Percentiles rank a stretch among this genome's conserved stretches.
Evolutionary conservation across 306 rosid species (phyloP).

Genomic region (Quercus cerris): DNA sequence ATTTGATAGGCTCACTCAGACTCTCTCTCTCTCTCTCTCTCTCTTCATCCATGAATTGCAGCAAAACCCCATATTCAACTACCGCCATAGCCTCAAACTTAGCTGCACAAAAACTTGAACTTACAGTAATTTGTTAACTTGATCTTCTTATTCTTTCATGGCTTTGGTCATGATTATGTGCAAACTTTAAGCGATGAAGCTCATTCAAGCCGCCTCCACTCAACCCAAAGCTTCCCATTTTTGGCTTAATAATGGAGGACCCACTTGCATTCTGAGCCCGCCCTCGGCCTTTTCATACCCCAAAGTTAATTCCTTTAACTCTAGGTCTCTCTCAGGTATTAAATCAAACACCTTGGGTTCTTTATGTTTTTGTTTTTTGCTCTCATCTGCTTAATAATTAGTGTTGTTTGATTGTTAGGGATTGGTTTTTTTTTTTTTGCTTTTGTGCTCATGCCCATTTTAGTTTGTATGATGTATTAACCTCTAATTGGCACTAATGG

Average conservation of each 20-base stretch:
- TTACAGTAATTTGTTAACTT: too few species aligned
- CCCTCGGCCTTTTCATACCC: background rate
- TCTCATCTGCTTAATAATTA: background rate
- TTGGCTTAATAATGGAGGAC: slow-evolving; percentile 23
- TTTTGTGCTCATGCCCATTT: background rate
- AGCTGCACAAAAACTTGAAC: background rate
- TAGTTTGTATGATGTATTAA: background rate
- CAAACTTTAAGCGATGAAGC: slow-evolving; percentile 21
- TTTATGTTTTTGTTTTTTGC: background rate
- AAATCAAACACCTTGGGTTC: background rate
- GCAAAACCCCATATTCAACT: background rate
- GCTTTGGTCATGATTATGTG: background rate
- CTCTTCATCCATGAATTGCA: background rate
- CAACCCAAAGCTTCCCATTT: slow-evolving; percentile 20
- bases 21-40: background rate
- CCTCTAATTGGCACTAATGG: background rate
- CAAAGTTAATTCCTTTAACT: slow-evolving; percentile 6
- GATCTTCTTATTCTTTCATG: background rate
- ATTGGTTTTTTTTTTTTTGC: background rate
- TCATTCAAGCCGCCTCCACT: slow-evolving; percentile 10
- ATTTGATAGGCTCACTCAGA: background rate
- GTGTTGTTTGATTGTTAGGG: background rate
- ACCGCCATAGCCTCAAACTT: background rate
- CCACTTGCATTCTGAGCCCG: slow-evolving; percentile 3
- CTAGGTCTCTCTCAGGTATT: slow-evolving; percentile 35